Conservation (phyloP, 139 green algal species). For the Ulvella scutata region DNA sequence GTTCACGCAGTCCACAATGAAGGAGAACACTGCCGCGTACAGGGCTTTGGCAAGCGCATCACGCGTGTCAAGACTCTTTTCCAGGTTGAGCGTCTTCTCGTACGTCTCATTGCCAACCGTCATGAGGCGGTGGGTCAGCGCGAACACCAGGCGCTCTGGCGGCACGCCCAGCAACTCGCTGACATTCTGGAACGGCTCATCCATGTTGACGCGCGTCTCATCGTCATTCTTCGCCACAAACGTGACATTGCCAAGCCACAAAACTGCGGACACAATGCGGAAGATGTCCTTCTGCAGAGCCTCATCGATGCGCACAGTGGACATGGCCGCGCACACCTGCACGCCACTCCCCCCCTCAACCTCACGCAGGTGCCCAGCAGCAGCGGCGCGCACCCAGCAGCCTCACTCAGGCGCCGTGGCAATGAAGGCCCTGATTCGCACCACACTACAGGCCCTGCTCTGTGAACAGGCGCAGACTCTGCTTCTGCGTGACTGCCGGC, state of each 20-base stretch:
- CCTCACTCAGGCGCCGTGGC: too few species aligned
- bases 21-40: conserved; percentile 62
- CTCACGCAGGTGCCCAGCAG: too few species aligned
- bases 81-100: conserved; percentile 39
- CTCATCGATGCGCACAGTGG: conserved; percentile 56
- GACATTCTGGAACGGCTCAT: conserved; percentile 1
- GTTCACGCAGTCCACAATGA: conserved; percentile 54
- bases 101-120: conserved; percentile 48
- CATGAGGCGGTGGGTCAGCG: conserved; percentile 46
- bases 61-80: conserved; percentile 42
- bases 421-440: too few species aligned
- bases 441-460: too few species aligned
- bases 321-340: conserved; percentile 55
- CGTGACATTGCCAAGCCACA: conserved; percentile 82
- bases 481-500: too few species aligned
- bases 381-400: too few species aligned
- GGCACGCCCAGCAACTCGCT: conserved; percentile 37
- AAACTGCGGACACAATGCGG: conserved; percentile 53
- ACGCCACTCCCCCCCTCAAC: too few species aligned
- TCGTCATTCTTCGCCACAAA: conserved; percentile 37
- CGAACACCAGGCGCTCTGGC: conserved; percentile 23
- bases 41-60: conserved; percentile 76
- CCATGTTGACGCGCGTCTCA: conserved; percentile 2
- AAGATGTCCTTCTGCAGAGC: conserved; percentile 43
- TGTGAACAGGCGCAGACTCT: too few species aligned